Evolutionary conservation across 306 rosid genomes (phyloP), one percentile per base, ranked within the genome.

Genomic region (Medicago ruthenica): DNA sequence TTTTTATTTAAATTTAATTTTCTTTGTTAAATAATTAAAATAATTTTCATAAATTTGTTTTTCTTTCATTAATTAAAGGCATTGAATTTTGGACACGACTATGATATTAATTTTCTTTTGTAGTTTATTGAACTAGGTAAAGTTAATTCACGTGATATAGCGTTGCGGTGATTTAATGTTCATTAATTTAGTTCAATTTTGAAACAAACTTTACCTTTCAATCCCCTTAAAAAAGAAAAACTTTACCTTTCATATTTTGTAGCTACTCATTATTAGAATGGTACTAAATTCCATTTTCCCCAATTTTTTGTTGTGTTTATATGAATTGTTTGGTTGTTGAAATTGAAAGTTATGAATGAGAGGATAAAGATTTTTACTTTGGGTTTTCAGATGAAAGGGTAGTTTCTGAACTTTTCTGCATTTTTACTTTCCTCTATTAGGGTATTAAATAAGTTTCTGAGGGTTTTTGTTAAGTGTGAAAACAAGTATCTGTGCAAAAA

Each of bases 111-210:
- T 16, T 11, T 62, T n/a, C n/a, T 74, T 51, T 27, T 37, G 0
- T 20, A 9, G 41, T 69, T 76, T 62, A 27, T 69, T 81, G 54
- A 60, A 61, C 45, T 58, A 11, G 22, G 54, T 51, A 60, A 41
- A 24, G 24, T 65, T 66, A 40, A 61, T 24, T 79, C 50, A 54
- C 69, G 67, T 41, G 47, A 60, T 75, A 22, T 44, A 14, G 21
- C 20, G 51, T 39, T 70, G 20, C 8, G 55, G 64, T 36, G 76
- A 24, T 80, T 80, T 80, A 67, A 74, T 47, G 83, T 76, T 41
- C 6, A 41, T 51, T 77, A 50, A 17, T 71, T 34, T 13, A 54
- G 34, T 73, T 34, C 13, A 50, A 11, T 39, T 67, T 59, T 62
- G 39, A 65, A 42, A 42, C 73, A 65, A 42, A 34, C 37, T 76